These are phyloP conservation scores for Colletotrichum lini DNA, from an alignment of 2,329 filamentous ascomycete genomes.

Conservation along the genomic window DNA sequence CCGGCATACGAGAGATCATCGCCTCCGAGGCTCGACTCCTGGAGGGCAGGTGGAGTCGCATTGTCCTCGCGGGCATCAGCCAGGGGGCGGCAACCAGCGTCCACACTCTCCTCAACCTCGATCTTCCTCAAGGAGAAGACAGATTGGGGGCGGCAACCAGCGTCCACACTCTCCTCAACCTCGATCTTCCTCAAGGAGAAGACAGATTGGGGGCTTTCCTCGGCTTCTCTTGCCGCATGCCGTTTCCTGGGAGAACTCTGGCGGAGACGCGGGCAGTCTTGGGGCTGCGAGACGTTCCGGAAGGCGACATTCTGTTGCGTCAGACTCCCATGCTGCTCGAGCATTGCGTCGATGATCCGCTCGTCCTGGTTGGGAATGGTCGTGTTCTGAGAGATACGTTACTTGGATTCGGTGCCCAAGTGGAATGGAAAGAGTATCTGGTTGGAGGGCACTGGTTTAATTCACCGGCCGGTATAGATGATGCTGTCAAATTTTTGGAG, in stretches of 20 bases:
- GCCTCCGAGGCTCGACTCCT: slow-evolving; percentile 53
- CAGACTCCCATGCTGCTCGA: slow-evolving; percentile 61
- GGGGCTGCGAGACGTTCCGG: slow-evolving; percentile 45
- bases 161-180: slow-evolving; percentile 54
- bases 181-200: slow-evolving; percentile 45
- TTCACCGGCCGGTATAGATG: slow-evolving; percentile 59
- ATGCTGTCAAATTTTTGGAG: slow-evolving; percentile 54
- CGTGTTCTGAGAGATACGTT: slow-evolving; percentile 53
- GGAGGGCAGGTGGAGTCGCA: slow-evolving; percentile 53
- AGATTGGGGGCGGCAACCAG: slow-evolving; percentile 55
- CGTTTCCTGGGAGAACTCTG: slow-evolving; percentile 52
- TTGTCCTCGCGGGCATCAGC: slow-evolving; percentile 63
- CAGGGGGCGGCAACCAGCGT: slow-evolving; percentile 60
- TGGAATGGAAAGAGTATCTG: slow-evolving; percentile 59
- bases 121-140: slow-evolving; percentile 40
- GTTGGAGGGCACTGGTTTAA: slow-evolving; percentile 62
- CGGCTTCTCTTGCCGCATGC: slow-evolving; percentile 55
- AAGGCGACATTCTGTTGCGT: slow-evolving; percentile 51
- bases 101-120: slow-evolving; percentile 55
- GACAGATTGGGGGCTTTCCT: slow-evolving; percentile 53
- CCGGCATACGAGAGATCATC: slow-evolving; percentile 51
- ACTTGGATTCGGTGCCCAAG: slow-evolving; percentile 53
- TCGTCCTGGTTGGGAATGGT: slow-evolving; percentile 57
- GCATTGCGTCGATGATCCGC: slow-evolving; percentile 61
- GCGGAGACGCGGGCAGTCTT: slow-evolving; percentile 52